Base-by-base conservation (phyloP, 2,329 filamentous ascomycete genomes). In the Teratosphaeria gauchensis region DNA sequence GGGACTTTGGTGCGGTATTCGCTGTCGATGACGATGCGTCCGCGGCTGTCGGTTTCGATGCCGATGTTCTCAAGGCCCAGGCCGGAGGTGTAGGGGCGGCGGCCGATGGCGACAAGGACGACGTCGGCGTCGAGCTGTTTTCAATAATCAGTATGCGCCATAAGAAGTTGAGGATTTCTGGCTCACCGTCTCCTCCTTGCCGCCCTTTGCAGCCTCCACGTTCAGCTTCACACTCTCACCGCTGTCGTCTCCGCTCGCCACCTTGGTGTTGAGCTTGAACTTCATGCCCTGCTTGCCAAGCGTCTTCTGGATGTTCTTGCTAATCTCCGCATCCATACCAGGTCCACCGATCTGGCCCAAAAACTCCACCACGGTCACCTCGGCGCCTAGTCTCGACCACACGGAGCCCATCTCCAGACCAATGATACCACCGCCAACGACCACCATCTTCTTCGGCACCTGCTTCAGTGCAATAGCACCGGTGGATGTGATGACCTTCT, bases 221-320 rank as follows among this genome's bases (percentile, higher is more conserved):
- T 89, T 85, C 62, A 99, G 83, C 78, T 88, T 89, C 70, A 99
- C 80, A 66, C 81, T 84, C 61, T 90, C 85, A 61, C 88, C 87
- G 68, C 82, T 86, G 70, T 84, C 86, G 72, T 97, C 92, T 66
- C 94, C 94, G 68, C 85, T 84, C 64, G 87, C 78, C 64, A 99
- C 94, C 84, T 99, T 99, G 71, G 94, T 97, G 80, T 89, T 88
- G 67, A 95, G 85, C 85, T 95, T 96, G 84, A 99, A 99, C 72
- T 96, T 94, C 74, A 99, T 88, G 62, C 92, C 94, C 80, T 99
- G 94, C 83, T 96, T 97, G 74, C 84, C 84, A 65, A 99, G 84
- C 63, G 95, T 86, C 83, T 96, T 97, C 76, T 96, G 92, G 51
- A 89, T 82, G 70, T 84, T 80, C 82, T 97, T 99, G 72, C 92